A percentile compares a stretch with the other conserved stretches of the same genome.
Evolutionary conservation across 495 filamentous ascomycete species (phyloP).

Genomic region (Xylaria grammica): DNA sequence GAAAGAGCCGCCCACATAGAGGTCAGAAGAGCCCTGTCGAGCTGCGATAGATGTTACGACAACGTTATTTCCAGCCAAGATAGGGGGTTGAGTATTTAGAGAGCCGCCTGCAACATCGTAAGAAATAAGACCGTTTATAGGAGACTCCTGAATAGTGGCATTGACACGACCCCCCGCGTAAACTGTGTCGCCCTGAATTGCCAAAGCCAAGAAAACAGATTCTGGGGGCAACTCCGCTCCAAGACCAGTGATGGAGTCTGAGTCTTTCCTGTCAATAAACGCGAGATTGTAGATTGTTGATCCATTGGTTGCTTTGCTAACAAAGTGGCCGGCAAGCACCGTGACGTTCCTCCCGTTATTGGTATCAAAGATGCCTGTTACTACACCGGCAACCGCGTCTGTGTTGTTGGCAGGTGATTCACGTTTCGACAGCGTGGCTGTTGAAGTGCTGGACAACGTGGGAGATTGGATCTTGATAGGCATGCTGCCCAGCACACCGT

Average conservation of each 20-base stretch:
- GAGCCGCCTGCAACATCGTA: constrained; percentile 72
- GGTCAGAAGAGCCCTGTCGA: constrained; percentile 68
- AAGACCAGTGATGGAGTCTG: constrained; percentile 72
- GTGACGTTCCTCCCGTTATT: constrained; percentile 76
- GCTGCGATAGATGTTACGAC: constrained; percentile 75
- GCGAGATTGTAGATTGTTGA: constrained; percentile 77
- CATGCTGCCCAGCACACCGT: constrained; percentile 59
- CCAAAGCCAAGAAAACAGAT: constrained; percentile 77
- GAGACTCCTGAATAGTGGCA: constrained; percentile 66
- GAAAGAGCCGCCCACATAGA: constrained; percentile 89
- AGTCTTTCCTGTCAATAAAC: constrained; percentile 65
- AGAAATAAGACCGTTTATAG: constrained; percentile 74
- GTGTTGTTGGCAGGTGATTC: constrained; percentile 55
- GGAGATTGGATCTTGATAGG: constrained; percentile 63
- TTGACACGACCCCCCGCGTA: constrained; percentile 83
- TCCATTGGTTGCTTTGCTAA: constrained; percentile 69
- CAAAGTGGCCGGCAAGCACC: constrained; percentile 87
- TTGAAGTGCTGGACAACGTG: constrained; percentile 30
- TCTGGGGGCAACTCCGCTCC: constrained; percentile 67
- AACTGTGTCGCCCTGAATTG: constrained; percentile 67
- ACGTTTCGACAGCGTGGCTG: constrained; percentile 58
- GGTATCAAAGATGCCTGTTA: constrained; percentile 77
- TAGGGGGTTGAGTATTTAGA: constrained; percentile 71
- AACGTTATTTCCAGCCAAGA: constrained; percentile 69
- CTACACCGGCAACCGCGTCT: constrained; percentile 60